Base-by-base conservation (phyloP, 78 protist species). In the Dictyostelium purpureum region DNA sequence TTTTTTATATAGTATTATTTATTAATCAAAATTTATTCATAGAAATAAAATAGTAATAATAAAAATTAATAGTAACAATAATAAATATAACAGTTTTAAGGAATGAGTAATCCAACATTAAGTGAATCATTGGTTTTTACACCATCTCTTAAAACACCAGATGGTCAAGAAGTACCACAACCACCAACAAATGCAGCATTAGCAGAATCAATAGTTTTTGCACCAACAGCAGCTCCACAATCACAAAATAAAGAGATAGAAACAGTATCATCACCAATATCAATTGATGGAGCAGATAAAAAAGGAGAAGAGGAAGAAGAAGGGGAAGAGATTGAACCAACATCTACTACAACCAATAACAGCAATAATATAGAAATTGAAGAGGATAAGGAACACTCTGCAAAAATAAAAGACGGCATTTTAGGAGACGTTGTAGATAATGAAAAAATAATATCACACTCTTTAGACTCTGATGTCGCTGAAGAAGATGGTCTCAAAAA, bases 371-470 rank as follows among this genome's bases (percentile, higher is more conserved):
- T 63, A 33, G 71, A 63, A 4, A 28, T 63, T 28, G 76, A 69
- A 69, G 56, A 69, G 11, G 76, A 69, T 40, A 35, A 69, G 40
- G 56, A 69, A n/a, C 47, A 42, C 11, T 21, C 28, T 28, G 18
- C 51, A 61, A 79, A 61, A 26, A 79, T 76, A 65, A 61, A 79
- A 40, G 88, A 66, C 31, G 88, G 77, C 14, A 79, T 76, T 79
- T 19, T 79, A 47, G 88, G 88, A 1, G 88, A 79, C 65, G 88
- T 79, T 43, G 88, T 79, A 40, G 88, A 79, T 47, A 61, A 66
- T 49, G 88, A 79, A 66, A 79, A 79, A 33, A 35, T 21, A 6
- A 26, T 66, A 19, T 77, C 88, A 79, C 14, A 45, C 11, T 42
- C 75, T 14, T 16, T 35, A n/a, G 63, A 65, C 16, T 65, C 88